Conservation (phyloP, 305 asterid species). For the Fraxinus baroniana region DNA sequence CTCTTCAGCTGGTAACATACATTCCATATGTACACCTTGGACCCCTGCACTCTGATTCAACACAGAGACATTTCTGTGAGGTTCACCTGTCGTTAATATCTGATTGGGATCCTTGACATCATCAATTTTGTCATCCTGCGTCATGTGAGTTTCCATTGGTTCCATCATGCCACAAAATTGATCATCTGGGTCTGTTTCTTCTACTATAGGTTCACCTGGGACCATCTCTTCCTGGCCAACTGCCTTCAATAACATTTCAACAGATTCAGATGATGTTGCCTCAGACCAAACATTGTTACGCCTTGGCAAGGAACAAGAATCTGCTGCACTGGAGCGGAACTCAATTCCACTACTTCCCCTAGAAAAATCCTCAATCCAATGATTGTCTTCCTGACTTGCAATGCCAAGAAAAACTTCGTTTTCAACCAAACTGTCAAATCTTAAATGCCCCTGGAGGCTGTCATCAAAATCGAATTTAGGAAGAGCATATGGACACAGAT, state of each 20-base stretch:
- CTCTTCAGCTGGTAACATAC: slow-evolving; percentile 35
- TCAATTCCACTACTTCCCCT: slow-evolving; percentile 75
- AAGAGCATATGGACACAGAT: slow-evolving; percentile 77
- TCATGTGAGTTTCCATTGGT: slow-evolving; percentile 41
- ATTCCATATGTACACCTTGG: slow-evolving; percentile 31
- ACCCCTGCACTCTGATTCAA: slow-evolving; percentile 36
- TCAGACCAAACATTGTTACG: slow-evolving; percentile 99
- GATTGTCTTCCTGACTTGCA: slow-evolving; percentile 90
- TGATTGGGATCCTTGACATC: slow-evolving; percentile 34
- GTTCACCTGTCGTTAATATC: slow-evolving; percentile 41
- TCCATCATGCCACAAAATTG: slow-evolving; percentile 47
- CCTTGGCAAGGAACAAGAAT: slow-evolving; percentile 86
- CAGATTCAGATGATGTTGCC: slow-evolving; percentile 99
- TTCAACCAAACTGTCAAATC: slow-evolving; percentile 94
- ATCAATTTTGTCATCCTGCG: slow-evolving; percentile 40
- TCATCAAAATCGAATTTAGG: slow-evolving; percentile 98
- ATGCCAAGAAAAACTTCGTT: slow-evolving; percentile 99
- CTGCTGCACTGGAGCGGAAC: slow-evolving; percentile 80
- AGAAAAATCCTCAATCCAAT: slow-evolving; percentile 97
- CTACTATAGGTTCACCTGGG: slow-evolving; percentile 52
- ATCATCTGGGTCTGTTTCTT: slow-evolving; percentile 54
- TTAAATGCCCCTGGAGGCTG: slow-evolving; percentile 69
- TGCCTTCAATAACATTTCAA: slow-evolving; percentile 92
- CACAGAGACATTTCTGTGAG: slow-evolving; percentile 35
- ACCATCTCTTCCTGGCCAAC: slow-evolving; percentile 95